Evolutionary conservation across 768 basidiomycete species (phyloP).

Genomic region (Hortiboletus campestris): DNA sequence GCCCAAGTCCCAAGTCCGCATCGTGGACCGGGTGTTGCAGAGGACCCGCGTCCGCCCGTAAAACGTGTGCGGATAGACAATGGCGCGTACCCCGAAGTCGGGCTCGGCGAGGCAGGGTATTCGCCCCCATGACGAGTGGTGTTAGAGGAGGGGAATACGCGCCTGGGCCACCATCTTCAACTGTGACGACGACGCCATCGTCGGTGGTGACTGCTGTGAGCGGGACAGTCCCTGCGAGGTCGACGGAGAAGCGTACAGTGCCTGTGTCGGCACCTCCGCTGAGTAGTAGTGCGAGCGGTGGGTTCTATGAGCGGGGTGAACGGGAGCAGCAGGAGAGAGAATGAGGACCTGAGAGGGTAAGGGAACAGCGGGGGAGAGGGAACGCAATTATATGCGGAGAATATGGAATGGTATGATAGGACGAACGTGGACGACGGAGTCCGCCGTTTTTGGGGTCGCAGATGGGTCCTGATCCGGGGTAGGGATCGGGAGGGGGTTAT

Average conservation of each 20-base stretch:
- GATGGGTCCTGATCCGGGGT: conserved; percentile 1
- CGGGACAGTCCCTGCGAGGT: conserved; percentile 5
- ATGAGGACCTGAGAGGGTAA: neutral
- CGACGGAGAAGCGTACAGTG: conserved; percentile 20
- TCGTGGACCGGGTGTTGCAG: too few species aligned
- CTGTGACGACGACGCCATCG: conserved; percentile 6
- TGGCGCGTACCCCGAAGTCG: too few species aligned
- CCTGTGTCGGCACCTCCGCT: conserved; percentile 26
- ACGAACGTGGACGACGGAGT: conserved; percentile 24
- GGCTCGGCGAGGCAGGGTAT: too few species aligned
- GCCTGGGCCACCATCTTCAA: conserved; percentile 21
- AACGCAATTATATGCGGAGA: conserved; percentile 21
- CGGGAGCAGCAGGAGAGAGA: neutral
- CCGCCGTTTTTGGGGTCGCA: conserved; percentile 23
- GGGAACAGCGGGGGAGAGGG: conserved; percentile 31
- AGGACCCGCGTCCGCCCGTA: too few species aligned
- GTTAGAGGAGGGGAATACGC: conserved; percentile 19
- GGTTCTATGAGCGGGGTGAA: conserved; percentile 32
- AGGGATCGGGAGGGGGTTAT: neutral
- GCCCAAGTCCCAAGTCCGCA: too few species aligned
- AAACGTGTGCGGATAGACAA: too few species aligned
- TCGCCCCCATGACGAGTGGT: too few species aligned
- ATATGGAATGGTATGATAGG: conserved; percentile 39
- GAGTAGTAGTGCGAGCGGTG: conserved; percentile 10
- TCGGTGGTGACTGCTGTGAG: neutral